Evolutionary conservation across 2,329 filamentous ascomycete genomes (phyloP), one percentile per base, ranked within the genome.

Genomic region (Eutypa lata): DNA sequence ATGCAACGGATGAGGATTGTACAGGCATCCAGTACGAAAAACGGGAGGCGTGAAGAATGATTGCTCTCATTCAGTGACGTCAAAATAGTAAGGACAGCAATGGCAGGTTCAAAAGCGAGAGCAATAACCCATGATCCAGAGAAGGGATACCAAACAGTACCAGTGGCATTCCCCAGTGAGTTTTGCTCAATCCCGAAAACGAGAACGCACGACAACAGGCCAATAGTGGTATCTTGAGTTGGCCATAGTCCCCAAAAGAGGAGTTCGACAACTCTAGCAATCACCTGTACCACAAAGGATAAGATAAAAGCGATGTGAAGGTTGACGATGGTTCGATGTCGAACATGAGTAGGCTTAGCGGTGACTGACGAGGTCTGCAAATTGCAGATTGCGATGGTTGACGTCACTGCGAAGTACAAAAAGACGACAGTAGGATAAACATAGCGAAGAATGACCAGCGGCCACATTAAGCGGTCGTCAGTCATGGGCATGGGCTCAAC

Each of bases 131-230:
- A 88, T 13, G 82, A 81, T 18, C 83, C 85, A 57, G 81, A 80
- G 56, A 83, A 84, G 0, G 86, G 83, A 59, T 86, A 83, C 76
- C 83, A 86, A 10, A 83, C 75, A 2, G 77, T 74, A 49, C 76
- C 73, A 28, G 73, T 65, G 18, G 73, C 71, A 49, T 82, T 79
- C 2, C 75, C 70, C 14, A 88, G 73, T 19, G 76, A 76, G 40
- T 80, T 74, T 53, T 84, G 71, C 59, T 87, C 76, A 14, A 86
- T 76, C 3, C 82, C 79, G 67, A 86, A 90, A n/a, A 83, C 74
- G 26, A 89, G 69, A 45, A 84, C 74, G 51, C 83, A 87, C 1
- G 84, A 81, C 24, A 89, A 69, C 37, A 81, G 71, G 50, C 83
- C 81, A 50, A 89, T 77, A 55, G 78, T 72, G 38, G 73, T 68